Conservation (phyloP, 2,329 filamentous ascomycete genomes). For the Sclerotinia spermophila region DNA sequence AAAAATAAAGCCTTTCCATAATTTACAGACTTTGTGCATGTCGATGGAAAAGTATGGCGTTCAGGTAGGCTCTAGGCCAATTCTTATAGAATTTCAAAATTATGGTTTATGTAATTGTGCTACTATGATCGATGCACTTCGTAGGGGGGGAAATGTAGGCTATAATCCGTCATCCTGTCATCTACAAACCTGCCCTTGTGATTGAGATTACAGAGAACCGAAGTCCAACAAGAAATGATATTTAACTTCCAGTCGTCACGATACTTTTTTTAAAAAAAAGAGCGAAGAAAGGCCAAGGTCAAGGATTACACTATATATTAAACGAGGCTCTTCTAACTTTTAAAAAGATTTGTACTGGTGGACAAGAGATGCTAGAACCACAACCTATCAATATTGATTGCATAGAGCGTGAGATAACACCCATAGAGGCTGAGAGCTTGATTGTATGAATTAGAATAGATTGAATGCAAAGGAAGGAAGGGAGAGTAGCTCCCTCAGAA, state of each 20-base stretch:
- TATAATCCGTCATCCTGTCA: neutral
- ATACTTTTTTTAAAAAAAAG: too few relatives aligned
- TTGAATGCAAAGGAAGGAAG: neutral
- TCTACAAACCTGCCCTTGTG: neutral
- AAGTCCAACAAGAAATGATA: neutral
- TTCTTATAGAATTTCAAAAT: slow-evolving; percentile 30
- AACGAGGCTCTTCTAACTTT: neutral
- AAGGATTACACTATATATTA: neutral
- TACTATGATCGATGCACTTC: slow-evolving; percentile 19
- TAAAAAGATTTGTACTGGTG: neutral
- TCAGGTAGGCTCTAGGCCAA: slow-evolving; percentile 45
- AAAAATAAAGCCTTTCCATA: slow-evolving; percentile 27
- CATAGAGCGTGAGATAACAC: neutral
- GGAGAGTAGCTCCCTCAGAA: neutral
- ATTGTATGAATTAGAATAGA: neutral
- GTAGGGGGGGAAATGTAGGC: neutral
- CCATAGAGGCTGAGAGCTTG: neutral
- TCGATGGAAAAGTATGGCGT: slow-evolving; percentile 39
- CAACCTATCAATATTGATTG: neutral
- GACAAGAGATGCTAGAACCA: neutral
- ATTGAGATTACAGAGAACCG: neutral
- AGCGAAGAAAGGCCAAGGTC: neutral
- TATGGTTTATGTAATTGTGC: slow-evolving; percentile 18
- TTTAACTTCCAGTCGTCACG: neutral
- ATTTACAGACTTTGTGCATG: slow-evolving; percentile 29